Conservation (phyloP, 192 early-diverging fungal genomes). For the Haplosporangium gracile region DNA sequence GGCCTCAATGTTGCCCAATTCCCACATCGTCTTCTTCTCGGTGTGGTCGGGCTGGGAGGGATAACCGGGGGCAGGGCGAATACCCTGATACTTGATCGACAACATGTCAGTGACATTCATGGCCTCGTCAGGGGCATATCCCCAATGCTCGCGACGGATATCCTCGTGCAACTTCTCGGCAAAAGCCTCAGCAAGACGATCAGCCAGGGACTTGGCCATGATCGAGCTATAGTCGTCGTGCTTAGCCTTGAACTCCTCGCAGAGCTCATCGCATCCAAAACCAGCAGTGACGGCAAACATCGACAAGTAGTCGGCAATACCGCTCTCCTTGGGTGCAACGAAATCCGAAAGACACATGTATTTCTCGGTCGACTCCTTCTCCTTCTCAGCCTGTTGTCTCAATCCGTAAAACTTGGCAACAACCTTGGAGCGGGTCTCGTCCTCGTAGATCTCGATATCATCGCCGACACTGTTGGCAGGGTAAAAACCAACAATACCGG, state of each 20-base stretch:
- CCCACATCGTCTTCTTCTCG: constrained; percentile 96
- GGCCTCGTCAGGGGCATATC: constrained; percentile 85
- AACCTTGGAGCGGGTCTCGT: constrained; percentile 77
- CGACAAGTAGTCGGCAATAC: constrained; percentile 88
- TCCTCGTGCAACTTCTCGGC: constrained; percentile 93
- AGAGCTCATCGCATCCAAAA: constrained; percentile 91
- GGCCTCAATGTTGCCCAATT: constrained; percentile 82
- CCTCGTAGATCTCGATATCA: constrained; percentile 87
- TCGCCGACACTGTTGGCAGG: constrained; percentile 92
- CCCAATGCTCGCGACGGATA: constrained; percentile 91
- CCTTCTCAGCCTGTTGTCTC: constrained; percentile 67
- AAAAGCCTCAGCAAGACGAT: constrained; percentile 93
- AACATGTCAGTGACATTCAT: constrained; percentile 86
- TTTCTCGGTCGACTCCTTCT: constrained; percentile 81
- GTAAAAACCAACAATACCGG: constrained; percentile 88
- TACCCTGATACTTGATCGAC: constrained; percentile 94
- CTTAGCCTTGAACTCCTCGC: constrained; percentile 80
- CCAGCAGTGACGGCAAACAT: constrained; percentile 92
- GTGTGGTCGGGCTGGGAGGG: constrained; percentile 97
- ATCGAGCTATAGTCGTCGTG: constrained; percentile 94
- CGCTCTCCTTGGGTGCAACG: constrained; percentile 83
- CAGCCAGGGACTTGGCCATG: constrained; percentile 96
- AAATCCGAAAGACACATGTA: constrained; percentile 95
- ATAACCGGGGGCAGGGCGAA: constrained; percentile 95
- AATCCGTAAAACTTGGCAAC: constrained; percentile 88